These are phyloP conservation scores for Dothistroma pini DNA, from an alignment of 2,329 filamentous ascomycete species.

Conservation along the genomic window DNA sequence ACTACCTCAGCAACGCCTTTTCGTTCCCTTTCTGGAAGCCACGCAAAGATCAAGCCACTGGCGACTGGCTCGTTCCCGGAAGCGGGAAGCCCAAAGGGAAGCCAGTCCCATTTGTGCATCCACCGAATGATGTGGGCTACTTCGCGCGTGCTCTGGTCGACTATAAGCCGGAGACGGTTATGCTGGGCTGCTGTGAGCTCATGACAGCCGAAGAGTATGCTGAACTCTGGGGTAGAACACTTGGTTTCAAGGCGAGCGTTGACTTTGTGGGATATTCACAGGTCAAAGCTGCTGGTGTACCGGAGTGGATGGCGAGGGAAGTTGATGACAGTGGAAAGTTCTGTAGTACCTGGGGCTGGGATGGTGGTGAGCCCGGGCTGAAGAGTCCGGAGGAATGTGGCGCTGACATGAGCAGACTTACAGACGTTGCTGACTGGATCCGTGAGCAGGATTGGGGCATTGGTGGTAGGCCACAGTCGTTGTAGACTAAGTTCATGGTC, in stretches of 20 bases:
- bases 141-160: constrained; percentile 30
- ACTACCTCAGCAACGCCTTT: constrained; percentile 35
- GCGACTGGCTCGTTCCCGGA: constrained; percentile 22
- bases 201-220: constrained; percentile 29
- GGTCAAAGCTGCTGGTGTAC: constrained; percentile 3
- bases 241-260: constrained; percentile 24
- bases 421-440: constrained; percentile 21
- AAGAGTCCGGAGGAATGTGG: constrained; percentile 20
- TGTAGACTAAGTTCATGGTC: background rate
- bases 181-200: constrained; percentile 27
- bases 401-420: constrained; percentile 16
- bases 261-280: constrained; percentile 8
- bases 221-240: constrained; percentile 25
- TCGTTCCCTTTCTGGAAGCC: constrained; percentile 14
- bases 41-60: constrained; percentile 15
- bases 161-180: constrained; percentile 25
- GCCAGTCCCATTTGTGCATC: constrained; percentile 16
- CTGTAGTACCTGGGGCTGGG: constrained; percentile 20
- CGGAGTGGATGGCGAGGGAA: constrained; percentile 21
- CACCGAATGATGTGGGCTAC: constrained; percentile 16
- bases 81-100: background rate
- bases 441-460: constrained; percentile 18
- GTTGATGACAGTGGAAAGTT: constrained; percentile 19
- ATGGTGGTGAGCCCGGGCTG: constrained; percentile 24
- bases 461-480: background rate